Evolutionary conservation across 257 asterid genomes (phyloP), one percentile per base, ranked within the genome.

Genomic region (Voacanga thouarsii): DNA sequence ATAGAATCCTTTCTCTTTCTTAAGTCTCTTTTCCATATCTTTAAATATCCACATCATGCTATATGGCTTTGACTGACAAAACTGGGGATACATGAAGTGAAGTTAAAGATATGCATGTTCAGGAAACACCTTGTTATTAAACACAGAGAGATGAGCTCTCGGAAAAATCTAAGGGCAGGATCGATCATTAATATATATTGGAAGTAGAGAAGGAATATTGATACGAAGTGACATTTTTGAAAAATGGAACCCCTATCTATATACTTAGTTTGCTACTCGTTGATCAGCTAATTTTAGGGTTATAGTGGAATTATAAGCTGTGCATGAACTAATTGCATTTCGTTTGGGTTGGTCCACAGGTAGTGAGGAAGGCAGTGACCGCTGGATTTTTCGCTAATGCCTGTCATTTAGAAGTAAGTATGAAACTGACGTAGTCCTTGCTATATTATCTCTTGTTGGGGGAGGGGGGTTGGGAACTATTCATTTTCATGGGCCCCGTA

Each of bases 301-400:
- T 24, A 24, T n/a, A 1, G 24, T 9, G n/a, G 37, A 60, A n/a
- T 1, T 3, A 60, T 60, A 60, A 60, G 37, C 37, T 21, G 24
- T 57, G 23, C 37, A 16, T 60, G 37, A 6, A 60, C 0, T 18
- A 7, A 1, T 28, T 30, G 49, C 19, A 7, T 26, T 60, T 26
- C 2, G 37, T 33, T 61, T 61, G 12, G 71, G 12, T 67, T 39
- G 28, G 73, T 74, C 79, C 80, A 71, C 97, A 96, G 99, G 93
- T 75, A n/a, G 88, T 96, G 80, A 89, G 97, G 85, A 93, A 90
- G 86, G 93, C 99, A 74, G 78, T 96, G 75, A 89, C 94, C 41
- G 93, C 96, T 75, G 99, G 98, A 50, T 96, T 91, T 89, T 96
- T 95, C 3, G 87, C 97, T 71, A 92, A 93, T 87, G 98, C 99